Percentiles rank a stretch among this genome's conserved stretches.
phyloP scores from a whole-genome alignment of 2,329 filamentous ascomycete species.

The Colletotrichum karsti region DNA sequence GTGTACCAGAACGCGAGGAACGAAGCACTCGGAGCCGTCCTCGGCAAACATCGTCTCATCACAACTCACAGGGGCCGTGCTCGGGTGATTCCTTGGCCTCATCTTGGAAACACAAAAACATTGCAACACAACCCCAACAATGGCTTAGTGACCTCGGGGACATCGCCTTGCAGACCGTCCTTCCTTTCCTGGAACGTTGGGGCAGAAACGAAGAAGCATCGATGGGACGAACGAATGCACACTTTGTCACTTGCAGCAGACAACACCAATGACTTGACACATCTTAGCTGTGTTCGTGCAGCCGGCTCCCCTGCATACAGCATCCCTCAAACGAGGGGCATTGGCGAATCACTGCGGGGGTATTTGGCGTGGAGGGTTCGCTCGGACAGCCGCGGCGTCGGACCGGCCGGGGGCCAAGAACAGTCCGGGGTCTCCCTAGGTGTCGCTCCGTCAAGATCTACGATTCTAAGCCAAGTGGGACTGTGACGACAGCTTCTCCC shows the following conservation, averaged over 20 bases:
- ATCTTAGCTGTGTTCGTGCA: neutral
- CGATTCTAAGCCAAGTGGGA: neutral
- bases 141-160: neutral
- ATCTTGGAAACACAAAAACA: conserved; percentile 7
- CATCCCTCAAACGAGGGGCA: neutral
- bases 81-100: conserved; percentile 2
- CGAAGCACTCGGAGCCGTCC: neutral
- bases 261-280: neutral
- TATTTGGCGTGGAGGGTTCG: neutral
- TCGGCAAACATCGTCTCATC: conserved; percentile 2
- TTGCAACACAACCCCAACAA: neutral
- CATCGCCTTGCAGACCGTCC: neutral
- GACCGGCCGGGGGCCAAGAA: conserved; percentile 6
- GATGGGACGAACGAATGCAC: conserved; percentile 1
- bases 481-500: neutral
- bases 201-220: neutral
- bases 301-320: neutral
- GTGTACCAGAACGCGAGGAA: neutral
- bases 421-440: neutral
- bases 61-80: conserved; percentile 2
- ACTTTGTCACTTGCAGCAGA: neutral
- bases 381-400: conserved; percentile 16
- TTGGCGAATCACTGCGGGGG: conserved; percentile 12
- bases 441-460: conserved; percentile 15
- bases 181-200: conserved; percentile 3